Percentiles rank a stretch among this genome's conserved stretches.
Evolutionary conservation across 345 rosid species (phyloP).

Genomic region (Pistacia vera): DNA sequence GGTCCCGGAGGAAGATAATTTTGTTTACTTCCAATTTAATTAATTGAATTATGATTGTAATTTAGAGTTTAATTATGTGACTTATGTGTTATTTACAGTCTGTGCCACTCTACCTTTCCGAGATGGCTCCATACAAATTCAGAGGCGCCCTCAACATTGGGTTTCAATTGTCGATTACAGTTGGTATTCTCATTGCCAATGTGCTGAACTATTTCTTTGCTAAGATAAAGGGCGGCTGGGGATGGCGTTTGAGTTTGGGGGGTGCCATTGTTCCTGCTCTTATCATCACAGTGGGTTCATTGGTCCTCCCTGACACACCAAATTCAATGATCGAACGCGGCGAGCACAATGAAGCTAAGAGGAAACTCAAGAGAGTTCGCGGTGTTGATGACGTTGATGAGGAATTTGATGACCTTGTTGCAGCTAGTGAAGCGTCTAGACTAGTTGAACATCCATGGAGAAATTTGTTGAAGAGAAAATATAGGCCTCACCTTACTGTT

Average conservation of each 20-base stretch:
- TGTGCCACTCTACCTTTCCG: constrained; percentile 94
- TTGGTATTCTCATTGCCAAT: constrained; percentile 84
- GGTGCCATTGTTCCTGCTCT: constrained; percentile 98
- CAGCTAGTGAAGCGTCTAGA: constrained; percentile 76
- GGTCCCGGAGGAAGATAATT: constrained; percentile 19
- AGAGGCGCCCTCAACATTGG: constrained; percentile 94
- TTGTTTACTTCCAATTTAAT: not conserved
- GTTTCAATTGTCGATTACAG: constrained; percentile 87
- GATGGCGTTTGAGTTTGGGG: constrained; percentile 93
- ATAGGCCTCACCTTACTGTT: constrained; percentile 82
- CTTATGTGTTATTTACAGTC: constrained; percentile 50
- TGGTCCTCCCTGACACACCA: constrained; percentile 90
- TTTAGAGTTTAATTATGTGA: not conserved
- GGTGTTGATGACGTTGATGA: constrained; percentile 76
- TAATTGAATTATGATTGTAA: not conserved
- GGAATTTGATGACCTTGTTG: constrained; percentile 73
- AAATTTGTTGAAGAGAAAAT: constrained; percentile 75
- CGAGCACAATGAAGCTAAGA: constrained; percentile 55
- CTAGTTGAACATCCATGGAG: constrained; percentile 78
- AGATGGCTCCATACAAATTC: constrained; percentile 96
- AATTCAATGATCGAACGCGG: constrained; percentile 97
- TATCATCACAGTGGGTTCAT: constrained; percentile 75
- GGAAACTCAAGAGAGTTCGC: constrained; percentile 60
- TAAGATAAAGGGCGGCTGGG: constrained; percentile 83
- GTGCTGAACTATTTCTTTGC: constrained; percentile 83